These are phyloP conservation scores for Microstegium vimineum DNA, from an alignment of 176 grass and related monocot genomes.

Conservation along the genomic window DNA sequence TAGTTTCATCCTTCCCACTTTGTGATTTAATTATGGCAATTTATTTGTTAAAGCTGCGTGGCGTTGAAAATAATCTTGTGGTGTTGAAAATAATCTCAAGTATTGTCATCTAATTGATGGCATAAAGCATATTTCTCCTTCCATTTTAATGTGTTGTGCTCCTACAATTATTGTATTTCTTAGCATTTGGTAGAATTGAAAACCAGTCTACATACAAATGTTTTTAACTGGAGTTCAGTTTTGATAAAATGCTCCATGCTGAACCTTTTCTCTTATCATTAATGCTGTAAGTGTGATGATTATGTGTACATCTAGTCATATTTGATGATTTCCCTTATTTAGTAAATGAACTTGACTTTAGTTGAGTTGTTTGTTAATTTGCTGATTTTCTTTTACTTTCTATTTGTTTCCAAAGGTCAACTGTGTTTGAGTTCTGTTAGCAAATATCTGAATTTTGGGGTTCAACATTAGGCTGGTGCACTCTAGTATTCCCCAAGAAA, in stretches of 20 bases:
- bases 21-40: constrained; percentile 11
- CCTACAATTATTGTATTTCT: background rate
- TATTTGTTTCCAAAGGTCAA: background rate
- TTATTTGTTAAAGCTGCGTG: background rate
- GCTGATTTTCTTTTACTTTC: background rate
- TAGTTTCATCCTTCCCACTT: background rate
- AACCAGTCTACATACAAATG: background rate
- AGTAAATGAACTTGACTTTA: background rate
- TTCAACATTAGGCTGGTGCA: background rate
- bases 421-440: background rate
- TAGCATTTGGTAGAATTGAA: background rate
- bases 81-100: background rate
- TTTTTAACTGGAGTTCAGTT: background rate
- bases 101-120: background rate
- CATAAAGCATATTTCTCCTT: background rate
- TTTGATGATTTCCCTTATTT: background rate
- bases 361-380: background rate
- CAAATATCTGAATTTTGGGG: background rate
- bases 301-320: background rate
- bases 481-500: background rate
- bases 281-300: background rate
- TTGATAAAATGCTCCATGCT: background rate
- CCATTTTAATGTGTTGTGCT: background rate
- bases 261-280: background rate
- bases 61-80: background rate